Conservation (phyloP, 179 eudicot species). For the Monotropa hypopitys region DNA sequence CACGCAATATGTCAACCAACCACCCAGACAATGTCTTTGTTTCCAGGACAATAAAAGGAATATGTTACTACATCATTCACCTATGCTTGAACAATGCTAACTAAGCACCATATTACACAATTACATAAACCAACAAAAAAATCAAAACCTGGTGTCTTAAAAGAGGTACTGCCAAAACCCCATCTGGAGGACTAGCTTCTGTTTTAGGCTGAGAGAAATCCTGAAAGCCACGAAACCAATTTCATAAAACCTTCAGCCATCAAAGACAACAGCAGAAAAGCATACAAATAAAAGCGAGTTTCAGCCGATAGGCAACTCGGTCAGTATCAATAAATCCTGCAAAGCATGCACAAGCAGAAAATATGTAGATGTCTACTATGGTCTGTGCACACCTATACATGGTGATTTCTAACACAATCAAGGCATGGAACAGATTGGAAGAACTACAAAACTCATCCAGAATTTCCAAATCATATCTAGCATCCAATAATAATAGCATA, state of each 20-base stretch:
- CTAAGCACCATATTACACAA: neutral
- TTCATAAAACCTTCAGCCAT: neutral
- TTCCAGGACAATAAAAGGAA: neutral
- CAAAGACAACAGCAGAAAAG: neutral
- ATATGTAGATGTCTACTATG: neutral
- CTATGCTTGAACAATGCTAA: neutral
- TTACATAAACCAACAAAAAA: neutral
- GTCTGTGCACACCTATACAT: neutral
- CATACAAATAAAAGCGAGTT: neutral
- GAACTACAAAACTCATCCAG: neutral
- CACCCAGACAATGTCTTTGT: neutral
- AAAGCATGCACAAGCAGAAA: neutral
- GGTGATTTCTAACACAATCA: neutral
- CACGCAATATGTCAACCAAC: neutral
- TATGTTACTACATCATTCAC: neutral
- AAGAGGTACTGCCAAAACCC: conserved; percentile 63
- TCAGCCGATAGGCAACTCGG: neutral
- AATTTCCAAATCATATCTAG: neutral
- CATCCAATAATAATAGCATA: neutral
- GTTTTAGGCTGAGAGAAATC: conserved; percentile 74
- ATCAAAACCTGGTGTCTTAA: conserved; percentile 72
- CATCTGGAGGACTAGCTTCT: conserved; percentile 83
- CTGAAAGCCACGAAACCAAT: conserved; percentile 23
- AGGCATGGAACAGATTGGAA: neutral
- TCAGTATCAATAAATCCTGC: neutral